Base-by-base conservation (phyloP, 371 early-diverging fungal genomes). In the Thermomucor indicae-seudaticae region DNA sequence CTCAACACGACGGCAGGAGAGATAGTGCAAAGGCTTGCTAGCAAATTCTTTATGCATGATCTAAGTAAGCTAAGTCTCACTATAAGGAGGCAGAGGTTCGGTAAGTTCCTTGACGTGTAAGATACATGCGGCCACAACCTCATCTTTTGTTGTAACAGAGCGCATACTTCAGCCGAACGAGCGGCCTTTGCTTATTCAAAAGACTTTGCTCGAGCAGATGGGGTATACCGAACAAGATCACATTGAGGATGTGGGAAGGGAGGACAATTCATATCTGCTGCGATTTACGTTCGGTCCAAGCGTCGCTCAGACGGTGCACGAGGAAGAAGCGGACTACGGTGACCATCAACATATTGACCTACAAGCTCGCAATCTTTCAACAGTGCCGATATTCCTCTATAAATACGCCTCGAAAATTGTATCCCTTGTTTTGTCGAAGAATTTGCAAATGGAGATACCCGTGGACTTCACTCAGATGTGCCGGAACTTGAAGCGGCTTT, bases 221-320 rank as follows among this genome's bases (percentile, higher is more conserved):
- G 93, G 93, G 2, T 92, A 92, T 46, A 80, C 83, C 11, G 82
- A 81, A 22, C 65, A 80, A 27, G 92, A 93, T 62, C 84, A 78
- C 46, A 76, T 92, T 35, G 85, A 87, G 32, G 80, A 85, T 20
- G 70, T 86, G 12, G 88, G 85, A 7, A 71, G 89, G 43, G 91
- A 91, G 48, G 91, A 92, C 60, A 86, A 89, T 60, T 83, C 88
- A 29, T 92, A 92, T 49, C 62, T 92, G 22, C 81, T 87, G 57
- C 79, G 87, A 23, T 91, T 92, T 49, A 83, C 83, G 12, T 81
- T 93, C 64, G 74, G 78, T 29, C 88, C 85, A 48, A 85, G 78
- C 8, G 75, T 77, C 7, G 70, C 80, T 2, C 84, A 78, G 7
- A 58, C 57, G 1, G n/a, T 64, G 7, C 44, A 47, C 14, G 50